A percentile compares a stretch with the other conserved stretches of the same genome.
These are phyloP conservation scores for Coemansia sp. DNA, from an alignment of 192 early-diverging fungal species.

Conservation along the genomic window DNA sequence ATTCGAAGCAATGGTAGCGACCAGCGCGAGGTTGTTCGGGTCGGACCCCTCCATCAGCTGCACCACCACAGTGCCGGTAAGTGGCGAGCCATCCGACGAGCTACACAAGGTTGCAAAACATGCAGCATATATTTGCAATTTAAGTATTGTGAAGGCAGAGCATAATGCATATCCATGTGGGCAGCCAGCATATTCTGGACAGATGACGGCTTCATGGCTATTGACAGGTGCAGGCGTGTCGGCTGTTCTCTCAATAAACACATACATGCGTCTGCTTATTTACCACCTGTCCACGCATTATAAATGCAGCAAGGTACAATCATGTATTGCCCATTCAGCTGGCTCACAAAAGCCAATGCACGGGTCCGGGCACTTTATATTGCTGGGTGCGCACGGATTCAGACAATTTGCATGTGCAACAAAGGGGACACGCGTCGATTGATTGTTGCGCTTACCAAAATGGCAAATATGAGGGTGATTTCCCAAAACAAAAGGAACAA, in stretches of 20 bases:
- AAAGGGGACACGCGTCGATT: not conserved
- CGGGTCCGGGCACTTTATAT: slow-evolving; percentile 3
- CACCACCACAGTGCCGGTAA: slow-evolving; percentile 41
- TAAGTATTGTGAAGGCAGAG: not conserved
- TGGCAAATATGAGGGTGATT: not conserved
- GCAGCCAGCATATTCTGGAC: not conserved
- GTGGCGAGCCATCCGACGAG: slow-evolving; percentile 28
- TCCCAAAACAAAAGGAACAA: slow-evolving; percentile 8
- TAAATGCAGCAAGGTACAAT: not conserved
- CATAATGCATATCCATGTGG: slow-evolving; percentile 1
- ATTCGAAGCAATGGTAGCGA: slow-evolving; percentile 27
- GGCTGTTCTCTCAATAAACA: not conserved
- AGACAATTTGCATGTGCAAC: not conserved
- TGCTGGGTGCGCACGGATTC: slow-evolving; percentile 5
- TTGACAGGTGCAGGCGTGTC: not conserved
- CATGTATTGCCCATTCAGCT: not conserved
- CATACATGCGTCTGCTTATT: not conserved
- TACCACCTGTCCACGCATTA: not conserved
- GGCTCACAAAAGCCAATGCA: not conserved
- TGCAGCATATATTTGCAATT: not conserved
- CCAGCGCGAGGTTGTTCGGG: slow-evolving; percentile 39
- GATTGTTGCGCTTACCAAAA: slow-evolving; percentile 10
- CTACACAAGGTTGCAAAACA: slow-evolving; percentile 21
- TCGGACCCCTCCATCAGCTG: slow-evolving; percentile 53
- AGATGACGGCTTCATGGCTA: not conserved